A percentile compares a stretch with the other conserved stretches of the same genome.
These are phyloP conservation scores for Kwoniella newhampshirensis DNA, from an alignment of 768 basidiomycete species.

Conservation along the genomic window DNA sequence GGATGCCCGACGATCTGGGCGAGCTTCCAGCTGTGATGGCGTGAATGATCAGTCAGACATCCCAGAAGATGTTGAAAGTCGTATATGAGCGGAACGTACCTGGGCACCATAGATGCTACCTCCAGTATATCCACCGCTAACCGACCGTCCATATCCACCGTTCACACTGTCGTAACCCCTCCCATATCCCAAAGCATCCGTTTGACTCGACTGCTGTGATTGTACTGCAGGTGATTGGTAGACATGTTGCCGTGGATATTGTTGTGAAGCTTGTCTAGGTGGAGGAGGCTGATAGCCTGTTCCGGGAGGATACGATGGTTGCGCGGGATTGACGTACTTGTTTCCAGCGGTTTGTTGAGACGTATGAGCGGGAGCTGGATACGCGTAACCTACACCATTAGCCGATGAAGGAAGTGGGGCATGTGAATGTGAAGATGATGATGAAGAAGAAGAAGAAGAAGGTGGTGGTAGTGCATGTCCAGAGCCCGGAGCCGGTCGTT, in stretches of 20 bases:
- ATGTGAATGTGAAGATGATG: constrained; percentile 4
- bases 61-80: background rate
- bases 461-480: constrained; percentile 2
- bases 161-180: constrained; percentile 4
- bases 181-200: constrained; percentile 4
- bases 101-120: constrained; percentile 9
- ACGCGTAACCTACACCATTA: constrained; percentile 7
- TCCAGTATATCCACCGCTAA: constrained; percentile 8
- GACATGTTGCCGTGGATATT: constrained; percentile 20
- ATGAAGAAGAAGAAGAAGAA: constrained; percentile 2
- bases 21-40: constrained; percentile 1
- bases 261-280: constrained; percentile 10
- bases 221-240: constrained; percentile 11
- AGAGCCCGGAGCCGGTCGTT: background rate
- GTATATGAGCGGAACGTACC: constrained; percentile 8
- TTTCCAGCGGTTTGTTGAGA: constrained; percentile 8
- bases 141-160: constrained; percentile 1
- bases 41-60: background rate
- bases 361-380: constrained; percentile 13
- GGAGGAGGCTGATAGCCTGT: constrained; percentile 17
- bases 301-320: constrained; percentile 46
- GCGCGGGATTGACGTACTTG: constrained; percentile 36
- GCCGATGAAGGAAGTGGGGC: background rate
- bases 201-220: background rate
- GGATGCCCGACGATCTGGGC: constrained; percentile 36